Evolutionary conservation across 2,329 filamentous ascomycete genomes (phyloP).

Genomic region (Epichloe coenophiala): DNA sequence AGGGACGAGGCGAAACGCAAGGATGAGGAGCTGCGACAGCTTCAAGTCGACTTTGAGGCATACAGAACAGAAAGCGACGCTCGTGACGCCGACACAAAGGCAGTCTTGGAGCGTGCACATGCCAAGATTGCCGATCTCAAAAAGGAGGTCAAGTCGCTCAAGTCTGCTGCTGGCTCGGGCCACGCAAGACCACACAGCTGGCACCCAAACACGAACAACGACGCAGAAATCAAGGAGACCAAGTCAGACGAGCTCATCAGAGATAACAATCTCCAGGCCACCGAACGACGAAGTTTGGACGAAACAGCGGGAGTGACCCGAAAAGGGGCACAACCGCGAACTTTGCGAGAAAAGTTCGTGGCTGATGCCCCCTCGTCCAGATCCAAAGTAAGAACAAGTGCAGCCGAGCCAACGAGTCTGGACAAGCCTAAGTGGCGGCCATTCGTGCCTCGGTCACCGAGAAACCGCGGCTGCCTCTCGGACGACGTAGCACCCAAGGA

Average conservation of each 20-base stretch:
- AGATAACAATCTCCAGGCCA: neutral
- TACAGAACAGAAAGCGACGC: slow-evolving; percentile 40
- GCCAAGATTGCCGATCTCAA: slow-evolving; percentile 42
- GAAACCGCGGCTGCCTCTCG: slow-evolving; percentile 23
- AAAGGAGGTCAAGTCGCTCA: slow-evolving; percentile 37
- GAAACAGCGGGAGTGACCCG: slow-evolving; percentile 6
- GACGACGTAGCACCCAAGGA: slow-evolving; percentile 18
- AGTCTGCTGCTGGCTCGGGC: slow-evolving; percentile 13
- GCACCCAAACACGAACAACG: slow-evolving; percentile 11
- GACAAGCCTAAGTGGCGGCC: slow-evolving; percentile 27
- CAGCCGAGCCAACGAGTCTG: slow-evolving; percentile 15
- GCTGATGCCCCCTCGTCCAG: slow-evolving; percentile 14
- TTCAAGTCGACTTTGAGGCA: slow-evolving; percentile 38
- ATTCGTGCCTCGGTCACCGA: slow-evolving; percentile 27
- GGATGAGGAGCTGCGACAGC: slow-evolving; percentile 33
- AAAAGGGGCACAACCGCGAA: slow-evolving; percentile 10
- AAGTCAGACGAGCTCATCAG: slow-evolving; percentile 8
- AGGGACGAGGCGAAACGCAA: slow-evolving; percentile 31
- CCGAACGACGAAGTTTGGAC: slow-evolving; percentile 3
- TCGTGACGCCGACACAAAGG: slow-evolving; percentile 40
- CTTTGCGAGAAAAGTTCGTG: slow-evolving; percentile 22
- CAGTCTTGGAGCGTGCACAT: slow-evolving; percentile 42
- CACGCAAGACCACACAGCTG: slow-evolving; percentile 16
- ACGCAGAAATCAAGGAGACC: slow-evolving; percentile 7
- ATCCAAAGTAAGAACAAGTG: slow-evolving; percentile 5